Evolutionary conservation across 768 basidiomycete species (phyloP).

Genomic region (Phylloporus sp.): DNA sequence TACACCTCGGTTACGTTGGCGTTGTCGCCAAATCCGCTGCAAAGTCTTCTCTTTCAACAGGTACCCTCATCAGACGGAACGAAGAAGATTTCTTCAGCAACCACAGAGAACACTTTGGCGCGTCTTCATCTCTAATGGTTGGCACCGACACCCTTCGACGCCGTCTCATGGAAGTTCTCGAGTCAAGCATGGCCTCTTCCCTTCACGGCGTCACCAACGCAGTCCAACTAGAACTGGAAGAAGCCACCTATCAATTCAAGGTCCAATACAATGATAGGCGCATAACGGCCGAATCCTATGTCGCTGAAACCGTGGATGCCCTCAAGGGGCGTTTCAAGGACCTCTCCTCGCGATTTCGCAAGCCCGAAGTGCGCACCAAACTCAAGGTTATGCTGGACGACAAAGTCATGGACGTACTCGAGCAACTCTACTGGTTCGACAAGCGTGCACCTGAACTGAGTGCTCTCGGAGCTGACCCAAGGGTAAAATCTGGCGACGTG

Average conservation of each 20-base stretch:
- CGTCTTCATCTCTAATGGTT: conserved; percentile 69
- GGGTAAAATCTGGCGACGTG: conserved; percentile 67
- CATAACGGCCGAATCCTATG: conserved; percentile 93
- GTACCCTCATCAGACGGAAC: conserved; percentile 47
- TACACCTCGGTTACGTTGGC: conserved; percentile 95
- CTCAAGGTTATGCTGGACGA: conserved; percentile 94
- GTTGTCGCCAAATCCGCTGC: conserved; percentile 83
- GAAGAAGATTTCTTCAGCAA: conserved; percentile 68
- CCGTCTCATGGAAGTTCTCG: conserved; percentile 94
- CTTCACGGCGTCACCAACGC: conserved; percentile 96
- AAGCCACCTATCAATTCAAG: conserved; percentile 98
- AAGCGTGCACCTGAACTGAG: conserved; percentile 76
- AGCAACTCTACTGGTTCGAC: conserved; percentile 96
- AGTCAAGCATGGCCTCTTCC: conserved; percentile 95
- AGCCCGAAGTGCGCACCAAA: conserved; percentile 82
- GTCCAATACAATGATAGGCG: conserved; percentile 96
- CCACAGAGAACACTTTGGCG: conserved; percentile 60
- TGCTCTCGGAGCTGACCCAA: conserved; percentile 63
- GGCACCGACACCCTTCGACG: conserved; percentile 88
- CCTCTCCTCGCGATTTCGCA: conserved; percentile 79
- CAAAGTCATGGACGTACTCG: conserved; percentile 94
- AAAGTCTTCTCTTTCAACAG: conserved; percentile 49
- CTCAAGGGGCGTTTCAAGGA: conserved; percentile 90
- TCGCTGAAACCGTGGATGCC: conserved; percentile 93
- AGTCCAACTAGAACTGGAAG: conserved; percentile 95